These are phyloP conservation scores for Panus rudis DNA, from an alignment of 768 basidiomycete species.

Conservation along the genomic window DNA sequence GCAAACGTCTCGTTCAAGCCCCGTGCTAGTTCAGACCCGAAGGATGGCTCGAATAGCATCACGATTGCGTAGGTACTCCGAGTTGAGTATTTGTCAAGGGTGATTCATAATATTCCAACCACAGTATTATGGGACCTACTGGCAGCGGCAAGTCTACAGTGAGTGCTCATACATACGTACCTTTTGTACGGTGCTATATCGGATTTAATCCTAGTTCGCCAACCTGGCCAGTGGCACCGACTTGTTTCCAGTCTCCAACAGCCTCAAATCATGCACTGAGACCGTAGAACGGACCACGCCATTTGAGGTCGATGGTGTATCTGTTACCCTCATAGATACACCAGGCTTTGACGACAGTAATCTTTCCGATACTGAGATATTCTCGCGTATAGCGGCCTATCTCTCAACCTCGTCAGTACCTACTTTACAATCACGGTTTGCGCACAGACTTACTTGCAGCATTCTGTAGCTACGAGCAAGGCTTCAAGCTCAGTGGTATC, in stretches of 20 bases:
- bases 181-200: not conserved
- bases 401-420: slow-evolving; percentile 13
- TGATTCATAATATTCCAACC: not conserved
- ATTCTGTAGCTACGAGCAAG: slow-evolving; percentile 13
- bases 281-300: slow-evolving; percentile 37
- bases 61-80: too few relatives aligned
- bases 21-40: too few relatives aligned
- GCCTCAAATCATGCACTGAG: slow-evolving; percentile 45
- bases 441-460: too few relatives aligned
- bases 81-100: too few relatives aligned
- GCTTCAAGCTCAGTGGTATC: slow-evolving; percentile 14
- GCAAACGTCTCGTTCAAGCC: too few relatives aligned
- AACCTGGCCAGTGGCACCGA: slow-evolving; percentile 45
- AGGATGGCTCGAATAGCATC: too few relatives aligned
- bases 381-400: slow-evolving; percentile 9
- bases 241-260: slow-evolving; percentile 35
- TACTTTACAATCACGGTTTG: not conserved
- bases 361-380: slow-evolving; percentile 14
- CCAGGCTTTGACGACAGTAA: slow-evolving; percentile 55
- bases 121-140: not conserved
- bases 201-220: slow-evolving; percentile 39
- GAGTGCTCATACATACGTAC: too few relatives aligned
- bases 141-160: not conserved
- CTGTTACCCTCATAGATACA: slow-evolving; percentile 48
- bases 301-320: slow-evolving; percentile 37